Base-by-base conservation (phyloP, 495 filamentous ascomycete genomes). In the Staphylotrichum tortipilum region DNA sequence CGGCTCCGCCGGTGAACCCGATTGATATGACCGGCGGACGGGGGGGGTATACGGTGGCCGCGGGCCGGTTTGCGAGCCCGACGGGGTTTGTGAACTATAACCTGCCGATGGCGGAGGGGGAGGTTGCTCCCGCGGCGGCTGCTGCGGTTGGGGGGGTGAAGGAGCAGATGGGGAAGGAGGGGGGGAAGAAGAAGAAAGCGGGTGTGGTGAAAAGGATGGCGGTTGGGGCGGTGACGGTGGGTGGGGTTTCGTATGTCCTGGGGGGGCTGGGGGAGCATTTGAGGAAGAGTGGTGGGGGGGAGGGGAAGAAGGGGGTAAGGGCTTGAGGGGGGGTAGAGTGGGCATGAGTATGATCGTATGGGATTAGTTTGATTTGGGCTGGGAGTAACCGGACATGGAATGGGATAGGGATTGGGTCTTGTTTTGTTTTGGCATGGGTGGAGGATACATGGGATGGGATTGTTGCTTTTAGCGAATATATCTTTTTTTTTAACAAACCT, bases 241-340 rank as follows among this genome's bases (percentile, higher is more conserved):
- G 76, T 4, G 82, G 73, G 15, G 71, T 77, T 18, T 80, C 77
- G 22, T 90, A 88, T 67, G 78, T 78, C 3, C 58, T 87, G 34
- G 84, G 83, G 3, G 83, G 84, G n/a, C 74, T 82, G 12, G 66
- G 68, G 5, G 83, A 90, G 58, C 82, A 77, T 48, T 81, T 88
- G 60, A 28, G 26, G 26, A 71, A 68, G 41, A 81, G 76, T 3
- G 80, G 81, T 1, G 80, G 79, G 0, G 9, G 40, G 1, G 77
- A 80, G 47, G 80, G 79, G 3, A 63, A 52, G 47, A 28, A 5
- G 26, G 26, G 10, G 26, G 26, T 28, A 10, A 28, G 10, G 26
- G 26, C 26, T n/a, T n/a, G n/a, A n/a, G n/a, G n/a, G n/a, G n/a
- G n/a, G n/a, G n/a, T n/a, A n/a, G n/a, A n/a, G n/a, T n/a, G n/a